phyloP scores from a whole-genome alignment of 352 stramenopile species.

The Phytopythium mirpurense region DNA sequence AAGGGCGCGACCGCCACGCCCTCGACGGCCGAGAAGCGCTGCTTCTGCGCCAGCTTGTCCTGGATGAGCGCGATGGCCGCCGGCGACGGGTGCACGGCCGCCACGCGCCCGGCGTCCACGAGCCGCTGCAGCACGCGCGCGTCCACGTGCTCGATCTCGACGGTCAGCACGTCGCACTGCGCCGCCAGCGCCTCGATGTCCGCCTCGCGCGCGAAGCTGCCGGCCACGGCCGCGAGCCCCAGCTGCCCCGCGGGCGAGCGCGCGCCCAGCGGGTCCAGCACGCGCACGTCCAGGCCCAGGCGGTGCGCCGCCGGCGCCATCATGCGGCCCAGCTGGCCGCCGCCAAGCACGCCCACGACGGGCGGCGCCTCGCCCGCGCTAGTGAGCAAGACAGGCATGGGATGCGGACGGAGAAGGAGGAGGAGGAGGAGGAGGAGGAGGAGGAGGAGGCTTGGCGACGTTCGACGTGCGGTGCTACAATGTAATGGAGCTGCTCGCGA shows the following conservation, averaged over 20 bases:
- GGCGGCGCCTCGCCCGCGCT: slow-evolving; percentile 32
- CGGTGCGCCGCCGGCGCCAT: slow-evolving; percentile 96
- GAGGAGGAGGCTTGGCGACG: background rate
- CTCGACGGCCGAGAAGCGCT: slow-evolving; percentile 56
- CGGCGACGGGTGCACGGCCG: slow-evolving; percentile 76
- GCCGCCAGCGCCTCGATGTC: slow-evolving; percentile 67
- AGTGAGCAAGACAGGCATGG: slow-evolving; percentile 52
- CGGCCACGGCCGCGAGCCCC: slow-evolving; percentile 62
- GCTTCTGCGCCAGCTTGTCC: slow-evolving; percentile 97
- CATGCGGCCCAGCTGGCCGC: slow-evolving; percentile 98
- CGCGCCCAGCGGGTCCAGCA: slow-evolving; percentile 90
- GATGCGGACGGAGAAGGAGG: too few relatives aligned
- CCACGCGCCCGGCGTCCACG: slow-evolving; percentile 34
- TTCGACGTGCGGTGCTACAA: background rate
- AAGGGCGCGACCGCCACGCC: slow-evolving; percentile 55
- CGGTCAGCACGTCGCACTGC: slow-evolving; percentile 92
- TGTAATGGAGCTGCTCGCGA: background rate
- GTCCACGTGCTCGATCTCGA: slow-evolving; percentile 99
- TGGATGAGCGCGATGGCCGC: slow-evolving; percentile 94
- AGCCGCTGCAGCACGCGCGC: slow-evolving; percentile 88
- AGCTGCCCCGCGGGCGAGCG: slow-evolving; percentile 69
- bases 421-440: background rate
- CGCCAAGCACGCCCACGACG: slow-evolving; percentile 91
- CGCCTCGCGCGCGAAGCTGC: slow-evolving; percentile 66
- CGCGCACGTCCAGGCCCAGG: slow-evolving; percentile 90